Evolutionary conservation across 2,329 filamentous ascomycete genomes (phyloP).

Genomic region (Aspergillus persii): DNA sequence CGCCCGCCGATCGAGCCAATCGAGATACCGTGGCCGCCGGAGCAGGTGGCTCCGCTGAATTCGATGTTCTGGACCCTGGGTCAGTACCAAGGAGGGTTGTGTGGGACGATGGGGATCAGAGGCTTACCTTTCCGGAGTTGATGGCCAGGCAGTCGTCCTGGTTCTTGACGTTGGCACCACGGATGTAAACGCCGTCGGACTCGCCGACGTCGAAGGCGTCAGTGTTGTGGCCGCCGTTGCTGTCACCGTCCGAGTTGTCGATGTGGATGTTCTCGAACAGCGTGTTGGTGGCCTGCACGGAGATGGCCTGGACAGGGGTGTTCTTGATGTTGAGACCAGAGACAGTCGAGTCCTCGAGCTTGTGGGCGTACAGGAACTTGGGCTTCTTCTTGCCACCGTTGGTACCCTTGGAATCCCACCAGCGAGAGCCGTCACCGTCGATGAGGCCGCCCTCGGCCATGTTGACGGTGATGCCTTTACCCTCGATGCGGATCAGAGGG

Average conservation of each 20-base stretch:
- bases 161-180: constrained; percentile 53
- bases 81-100: not conserved
- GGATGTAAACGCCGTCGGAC: constrained; percentile 51
- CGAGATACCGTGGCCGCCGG: constrained; percentile 52
- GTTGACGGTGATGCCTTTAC: constrained; percentile 54
- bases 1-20: constrained; percentile 61
- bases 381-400: constrained; percentile 65
- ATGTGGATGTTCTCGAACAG: constrained; percentile 54
- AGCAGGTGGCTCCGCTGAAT: constrained; percentile 31
- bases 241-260: constrained; percentile 57
- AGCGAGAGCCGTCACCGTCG: constrained; percentile 55
- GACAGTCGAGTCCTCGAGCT: constrained; percentile 33
- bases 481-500: constrained; percentile 61
- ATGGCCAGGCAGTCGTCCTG: constrained; percentile 61
- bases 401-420: constrained; percentile 61
- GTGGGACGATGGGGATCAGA: not conserved
- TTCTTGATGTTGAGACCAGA: constrained; percentile 35
- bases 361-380: constrained; percentile 59
- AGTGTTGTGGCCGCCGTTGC: constrained; percentile 50
- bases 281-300: constrained; percentile 49
- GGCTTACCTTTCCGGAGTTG: constrained; percentile 51
- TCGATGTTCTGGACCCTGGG: constrained; percentile 22
- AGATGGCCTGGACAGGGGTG: constrained; percentile 39
- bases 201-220: constrained; percentile 44
- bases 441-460: constrained; percentile 53